Percentiles rank a stretch among this genome's conserved stretches.
Evolutionary conservation across 2,329 filamentous ascomycete genomes (phyloP).

Genomic region (Cladosporium phlei): DNA sequence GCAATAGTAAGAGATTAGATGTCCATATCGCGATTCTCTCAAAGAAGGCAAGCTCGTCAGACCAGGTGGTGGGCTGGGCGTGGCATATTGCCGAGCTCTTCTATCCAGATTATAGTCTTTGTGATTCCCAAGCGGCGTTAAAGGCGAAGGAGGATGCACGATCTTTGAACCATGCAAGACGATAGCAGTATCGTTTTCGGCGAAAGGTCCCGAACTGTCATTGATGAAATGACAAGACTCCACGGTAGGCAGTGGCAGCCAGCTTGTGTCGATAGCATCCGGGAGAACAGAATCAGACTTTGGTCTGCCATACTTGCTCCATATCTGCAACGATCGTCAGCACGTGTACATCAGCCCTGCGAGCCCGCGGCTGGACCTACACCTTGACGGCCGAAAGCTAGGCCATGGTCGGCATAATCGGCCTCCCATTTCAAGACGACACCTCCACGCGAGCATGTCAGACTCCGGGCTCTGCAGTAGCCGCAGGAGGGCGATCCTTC

Average conservation of each 20-base stretch:
- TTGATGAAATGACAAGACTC: conserved; percentile 23
- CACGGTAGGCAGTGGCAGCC: conserved; percentile 21
- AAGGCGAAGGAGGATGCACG: not conserved
- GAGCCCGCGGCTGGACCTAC: conserved; percentile 33
- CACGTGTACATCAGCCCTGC: not conserved
- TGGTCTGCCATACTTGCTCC: conserved; percentile 12
- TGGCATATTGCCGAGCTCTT: conserved; percentile 1
- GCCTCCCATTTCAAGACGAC: conserved; percentile 27
- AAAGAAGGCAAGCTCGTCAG: conserved; percentile 28
- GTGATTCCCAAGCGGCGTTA: not conserved
- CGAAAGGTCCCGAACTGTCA: conserved; percentile 16
- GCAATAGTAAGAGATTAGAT: conserved; percentile 38
- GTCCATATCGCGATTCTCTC: conserved; percentile 26
- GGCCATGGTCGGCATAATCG: conserved; percentile 38
- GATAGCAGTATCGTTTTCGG: conserved; percentile 2
- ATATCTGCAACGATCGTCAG: conserved; percentile 4
- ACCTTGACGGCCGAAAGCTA: conserved; percentile 41
- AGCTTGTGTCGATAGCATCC: conserved; percentile 13
- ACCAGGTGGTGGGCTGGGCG: conserved; percentile 12
- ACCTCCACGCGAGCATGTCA: conserved; percentile 32
- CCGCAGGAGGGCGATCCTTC: conserved; percentile 36
- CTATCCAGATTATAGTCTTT: not conserved
- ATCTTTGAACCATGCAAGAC: conserved; percentile 5
- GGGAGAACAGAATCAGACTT: conserved; percentile 14
- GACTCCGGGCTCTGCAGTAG: conserved; percentile 33